Conservation (phyloP, 2,329 filamentous ascomycete species). For the Chrysoporthe austroafricana region DNA sequence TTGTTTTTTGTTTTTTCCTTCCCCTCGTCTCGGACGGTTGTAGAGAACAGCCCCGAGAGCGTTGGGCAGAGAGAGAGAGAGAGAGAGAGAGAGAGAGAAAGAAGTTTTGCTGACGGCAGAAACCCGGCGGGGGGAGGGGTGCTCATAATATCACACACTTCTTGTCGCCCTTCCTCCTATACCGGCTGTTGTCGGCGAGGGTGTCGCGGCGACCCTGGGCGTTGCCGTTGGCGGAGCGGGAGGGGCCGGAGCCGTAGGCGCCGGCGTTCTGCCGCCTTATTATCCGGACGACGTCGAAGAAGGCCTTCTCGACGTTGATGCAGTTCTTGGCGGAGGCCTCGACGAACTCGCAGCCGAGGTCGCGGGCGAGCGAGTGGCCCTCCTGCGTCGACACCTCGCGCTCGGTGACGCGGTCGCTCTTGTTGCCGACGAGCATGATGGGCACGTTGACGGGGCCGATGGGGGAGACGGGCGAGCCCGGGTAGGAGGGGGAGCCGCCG, state of each 20-base stretch:
- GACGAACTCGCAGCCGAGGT: slow-evolving; percentile 94
- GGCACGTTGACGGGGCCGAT: slow-evolving; percentile 73
- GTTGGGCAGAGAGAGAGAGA: background rate
- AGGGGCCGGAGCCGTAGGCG: slow-evolving; percentile 43
- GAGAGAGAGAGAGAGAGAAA: background rate
- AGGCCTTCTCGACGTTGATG: slow-evolving; percentile 97
- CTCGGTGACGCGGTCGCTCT: slow-evolving; percentile 95
- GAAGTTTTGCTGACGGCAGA: background rate
- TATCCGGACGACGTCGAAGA: slow-evolving; percentile 95
- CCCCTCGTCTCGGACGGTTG: background rate
- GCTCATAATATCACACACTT: slow-evolving; percentile 50
- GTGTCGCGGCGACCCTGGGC: slow-evolving; percentile 32
- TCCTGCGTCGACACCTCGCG: slow-evolving; percentile 96
- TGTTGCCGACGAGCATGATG: slow-evolving; percentile 98
- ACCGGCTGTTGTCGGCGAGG: slow-evolving; percentile 34
- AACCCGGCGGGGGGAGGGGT: background rate
- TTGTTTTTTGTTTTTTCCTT: no score
- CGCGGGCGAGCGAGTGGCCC: slow-evolving; percentile 86
- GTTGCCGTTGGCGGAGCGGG: slow-evolving; percentile 38
- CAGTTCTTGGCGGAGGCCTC: slow-evolving; percentile 97
- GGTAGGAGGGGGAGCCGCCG: slow-evolving; percentile 75
- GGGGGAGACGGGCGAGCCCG: slow-evolving; percentile 71
- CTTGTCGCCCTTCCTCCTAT: slow-evolving; percentile 38
- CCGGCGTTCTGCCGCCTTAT: slow-evolving; percentile 80
- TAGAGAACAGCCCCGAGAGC: background rate